Conservation (phyloP, 2,329 filamentous ascomycete species). For the Macroventuria anomochaeta region DNA sequence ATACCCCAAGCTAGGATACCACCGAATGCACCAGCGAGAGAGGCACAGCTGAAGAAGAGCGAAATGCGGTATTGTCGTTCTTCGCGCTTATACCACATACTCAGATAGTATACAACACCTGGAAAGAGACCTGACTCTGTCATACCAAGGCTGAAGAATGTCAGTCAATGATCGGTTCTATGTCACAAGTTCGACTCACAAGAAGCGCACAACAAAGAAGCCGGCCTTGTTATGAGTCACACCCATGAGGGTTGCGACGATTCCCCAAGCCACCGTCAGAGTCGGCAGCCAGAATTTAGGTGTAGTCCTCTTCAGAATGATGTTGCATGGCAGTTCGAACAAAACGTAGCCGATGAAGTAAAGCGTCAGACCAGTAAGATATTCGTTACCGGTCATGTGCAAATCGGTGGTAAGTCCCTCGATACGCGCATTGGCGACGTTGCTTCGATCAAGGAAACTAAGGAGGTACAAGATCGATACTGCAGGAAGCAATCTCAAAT, state of each 20-base stretch:
- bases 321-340: slow-evolving; percentile 53
- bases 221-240: slow-evolving; percentile 56
- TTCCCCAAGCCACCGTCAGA: slow-evolving; percentile 59
- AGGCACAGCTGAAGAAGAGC: slow-evolving; percentile 65
- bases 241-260: slow-evolving; percentile 60
- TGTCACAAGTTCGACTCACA: slow-evolving; percentile 39
- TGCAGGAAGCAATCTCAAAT: slow-evolving; percentile 50
- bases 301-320: slow-evolving; percentile 62
- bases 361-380: slow-evolving; percentile 69
- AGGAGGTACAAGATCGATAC: slow-evolving; percentile 53
- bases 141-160: slow-evolving; percentile 36
- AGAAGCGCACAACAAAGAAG: slow-evolving; percentile 56
- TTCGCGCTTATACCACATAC: slow-evolving; percentile 68
- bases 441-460: slow-evolving; percentile 48
- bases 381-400: slow-evolving; percentile 56
- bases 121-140: slow-evolving; percentile 49
- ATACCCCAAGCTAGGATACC: slow-evolving; percentile 67
- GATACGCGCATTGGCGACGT: slow-evolving; percentile 56
- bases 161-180: neutral
- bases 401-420: slow-evolving; percentile 44
- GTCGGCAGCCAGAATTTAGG: slow-evolving; percentile 55
- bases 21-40: slow-evolving; percentile 66
- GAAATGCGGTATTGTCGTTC: slow-evolving; percentile 66
- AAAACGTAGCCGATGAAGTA: slow-evolving; percentile 65
- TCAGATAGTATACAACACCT: slow-evolving; percentile 61